A percentile compares a stretch with the other conserved stretches of the same genome.
Evolutionary conservation across 257 asterid species (phyloP).

Genomic region (Cynanchum wilfordii): DNA sequence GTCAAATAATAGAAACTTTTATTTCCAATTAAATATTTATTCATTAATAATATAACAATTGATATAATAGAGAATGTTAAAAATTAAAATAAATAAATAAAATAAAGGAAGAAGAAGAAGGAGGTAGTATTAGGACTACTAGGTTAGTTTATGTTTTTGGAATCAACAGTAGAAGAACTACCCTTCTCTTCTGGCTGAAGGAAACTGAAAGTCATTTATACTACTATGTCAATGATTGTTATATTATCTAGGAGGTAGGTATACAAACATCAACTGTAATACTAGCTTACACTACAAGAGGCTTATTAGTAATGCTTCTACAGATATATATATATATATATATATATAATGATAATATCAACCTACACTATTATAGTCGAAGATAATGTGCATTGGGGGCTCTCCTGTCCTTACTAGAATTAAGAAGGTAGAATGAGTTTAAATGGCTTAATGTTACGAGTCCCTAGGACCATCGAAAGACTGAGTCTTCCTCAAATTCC

Average conservation of each 20-base stretch:
- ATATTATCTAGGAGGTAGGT: neutral
- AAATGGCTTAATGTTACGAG: slow-evolving; percentile 7
- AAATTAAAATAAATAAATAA: too few relatives aligned
- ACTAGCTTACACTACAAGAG: neutral
- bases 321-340: neutral
- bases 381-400: neutral
- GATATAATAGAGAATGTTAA: too few relatives aligned
- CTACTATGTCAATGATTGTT: neutral
- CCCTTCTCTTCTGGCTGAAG: neutral
- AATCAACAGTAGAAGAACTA: too few relatives aligned
- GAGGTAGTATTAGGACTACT: too few relatives aligned
- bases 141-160: too few relatives aligned
- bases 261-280: neutral
- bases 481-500: slow-evolving; percentile 94
- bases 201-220: neutral
- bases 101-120: too few relatives aligned
- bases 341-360: too few relatives aligned
- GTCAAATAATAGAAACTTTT: too few relatives aligned
- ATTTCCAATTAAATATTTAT: too few relatives aligned
- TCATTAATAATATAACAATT: too few relatives aligned
- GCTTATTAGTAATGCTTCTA: neutral
- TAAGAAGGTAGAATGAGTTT: neutral
- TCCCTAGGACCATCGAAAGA: slow-evolving; percentile 82
- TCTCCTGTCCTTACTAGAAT: neutral
- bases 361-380: neutral